These are phyloP conservation scores for Suillus tomentosus DNA, from an alignment of 768 basidiomycete species.

Conservation along the genomic window DNA sequence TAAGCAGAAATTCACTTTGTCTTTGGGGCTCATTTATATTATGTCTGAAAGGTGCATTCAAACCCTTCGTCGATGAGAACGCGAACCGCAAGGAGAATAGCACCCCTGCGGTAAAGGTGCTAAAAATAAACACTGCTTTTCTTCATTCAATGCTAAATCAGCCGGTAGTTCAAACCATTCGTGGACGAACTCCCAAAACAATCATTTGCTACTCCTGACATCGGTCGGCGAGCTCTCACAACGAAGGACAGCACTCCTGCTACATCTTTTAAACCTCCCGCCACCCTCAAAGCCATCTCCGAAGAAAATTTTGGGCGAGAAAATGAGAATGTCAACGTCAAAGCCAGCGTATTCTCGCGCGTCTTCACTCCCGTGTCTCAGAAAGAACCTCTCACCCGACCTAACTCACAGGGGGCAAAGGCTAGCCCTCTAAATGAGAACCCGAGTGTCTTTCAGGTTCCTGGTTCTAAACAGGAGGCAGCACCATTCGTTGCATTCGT, in stretches of 20 bases:
- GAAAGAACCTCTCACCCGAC: conserved; percentile 35
- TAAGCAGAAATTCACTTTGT: conserved; percentile 20
- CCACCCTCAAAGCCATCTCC: conserved; percentile 35
- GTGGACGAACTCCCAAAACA: conserved; percentile 55
- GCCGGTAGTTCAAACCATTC: conserved; percentile 64
- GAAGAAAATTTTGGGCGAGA: conserved; percentile 35
- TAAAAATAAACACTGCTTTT: conserved; percentile 3
- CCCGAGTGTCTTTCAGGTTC: conserved; percentile 14
- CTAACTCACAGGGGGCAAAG: conserved; percentile 21
- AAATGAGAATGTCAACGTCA: conserved; percentile 1
- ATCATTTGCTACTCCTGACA: conserved; percentile 35
- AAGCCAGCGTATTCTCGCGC: conserved; percentile 53
- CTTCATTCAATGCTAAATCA: conserved; percentile 14
- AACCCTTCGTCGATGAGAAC: conserved; percentile 72
- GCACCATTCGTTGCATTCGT: conserved; percentile 46
- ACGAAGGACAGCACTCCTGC: conserved; percentile 31
- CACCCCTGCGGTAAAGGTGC: conserved; percentile 26
- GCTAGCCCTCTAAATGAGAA: conserved; percentile 21
- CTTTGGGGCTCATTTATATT: conserved; percentile 23
- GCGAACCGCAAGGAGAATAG: conserved; percentile 46
- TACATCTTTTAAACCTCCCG: conserved; percentile 19
- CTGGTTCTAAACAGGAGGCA: conserved; percentile 18
- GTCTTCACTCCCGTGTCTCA: conserved; percentile 63
- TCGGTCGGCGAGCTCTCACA: conserved; percentile 43
- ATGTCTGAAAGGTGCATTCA: conserved; percentile 41